Conservation (phyloP, 202 grass and related monocot species). For the Zoysia matrella region DNA sequence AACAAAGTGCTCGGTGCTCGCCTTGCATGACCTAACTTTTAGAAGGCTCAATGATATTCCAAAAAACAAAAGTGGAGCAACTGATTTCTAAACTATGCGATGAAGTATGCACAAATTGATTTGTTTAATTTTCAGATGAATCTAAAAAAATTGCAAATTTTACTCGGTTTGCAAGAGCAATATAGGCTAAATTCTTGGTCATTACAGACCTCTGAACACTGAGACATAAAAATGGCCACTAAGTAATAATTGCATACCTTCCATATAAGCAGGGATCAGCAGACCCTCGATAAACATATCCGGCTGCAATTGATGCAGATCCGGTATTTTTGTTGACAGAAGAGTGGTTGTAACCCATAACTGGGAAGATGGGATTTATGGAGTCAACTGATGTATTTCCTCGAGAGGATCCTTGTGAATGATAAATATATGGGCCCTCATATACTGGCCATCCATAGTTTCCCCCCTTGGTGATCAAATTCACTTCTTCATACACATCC, state of each 20-base stretch:
- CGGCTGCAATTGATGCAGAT: conserved; percentile 81
- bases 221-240: neutral
- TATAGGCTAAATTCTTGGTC: neutral
- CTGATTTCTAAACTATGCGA: neutral
- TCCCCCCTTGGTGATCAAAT: conserved; percentile 71
- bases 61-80: too few relatives aligned
- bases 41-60: too few relatives aligned
- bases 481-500: conserved; percentile 31
- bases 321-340: conserved; percentile 56
- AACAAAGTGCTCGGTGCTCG: too few relatives aligned
- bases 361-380: conserved; percentile 74
- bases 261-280: conserved; percentile 82
- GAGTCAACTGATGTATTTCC: conserved; percentile 76
- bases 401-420: conserved; percentile 55
- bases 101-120: neutral
- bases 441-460: conserved; percentile 88
- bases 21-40: too few relatives aligned
- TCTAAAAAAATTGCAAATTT: neutral
- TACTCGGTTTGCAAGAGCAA: neutral
- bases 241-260: conserved; percentile 51
- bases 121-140: neutral
- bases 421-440: conserved; percentile 66
- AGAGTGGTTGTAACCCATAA: conserved; percentile 82
- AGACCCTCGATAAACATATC: conserved; percentile 78
- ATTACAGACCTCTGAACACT: neutral